Evolutionary conservation across 164 flowering plant genomes (phyloP).

Genomic region (Nymphaea thermarum): DNA sequence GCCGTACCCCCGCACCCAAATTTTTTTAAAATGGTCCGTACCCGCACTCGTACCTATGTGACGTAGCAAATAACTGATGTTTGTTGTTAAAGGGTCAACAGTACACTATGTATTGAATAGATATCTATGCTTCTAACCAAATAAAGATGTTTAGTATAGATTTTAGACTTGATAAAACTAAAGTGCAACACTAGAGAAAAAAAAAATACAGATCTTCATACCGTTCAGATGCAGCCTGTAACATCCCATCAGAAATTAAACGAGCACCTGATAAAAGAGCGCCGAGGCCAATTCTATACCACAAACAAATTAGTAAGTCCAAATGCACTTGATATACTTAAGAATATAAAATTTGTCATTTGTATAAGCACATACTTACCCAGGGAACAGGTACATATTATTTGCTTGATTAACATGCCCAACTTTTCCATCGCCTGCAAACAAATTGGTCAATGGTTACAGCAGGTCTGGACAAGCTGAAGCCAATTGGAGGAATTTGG

Average conservation of each 20-base stretch:
- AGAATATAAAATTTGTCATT: not conserved
- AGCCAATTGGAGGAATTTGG: not conserved
- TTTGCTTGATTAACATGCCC: slow-evolving; percentile 98
- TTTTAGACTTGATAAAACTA: too few species aligned
- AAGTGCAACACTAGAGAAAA: too few species aligned
- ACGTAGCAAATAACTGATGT: too few species aligned
- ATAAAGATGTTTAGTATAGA: too few species aligned
- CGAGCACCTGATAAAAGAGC: slow-evolving; percentile 80
- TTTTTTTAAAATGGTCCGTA: too few species aligned
- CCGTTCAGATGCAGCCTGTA: slow-evolving; percentile 97
- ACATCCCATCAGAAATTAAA: slow-evolving; percentile 81
- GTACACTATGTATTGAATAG: too few species aligned
- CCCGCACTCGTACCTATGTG: too few species aligned
- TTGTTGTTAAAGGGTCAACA: too few species aligned
- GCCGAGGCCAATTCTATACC: slow-evolving; percentile 89
- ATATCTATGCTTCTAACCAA: too few species aligned
- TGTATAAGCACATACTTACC: slow-evolving; percentile 33
- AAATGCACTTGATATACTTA: not conserved
- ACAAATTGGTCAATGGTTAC: not conserved
- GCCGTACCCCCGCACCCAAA: too few species aligned
- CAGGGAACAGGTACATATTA: slow-evolving; percentile 98
- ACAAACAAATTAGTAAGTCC: slow-evolving; percentile 4
- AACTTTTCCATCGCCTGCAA: slow-evolving; percentile 65
- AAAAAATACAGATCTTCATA: slow-evolving; percentile 13
- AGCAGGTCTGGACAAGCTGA: not conserved